Evolutionary conservation across 164 flowering plant species (phyloP).

Genomic region (Tetrastigma voinierianum): DNA sequence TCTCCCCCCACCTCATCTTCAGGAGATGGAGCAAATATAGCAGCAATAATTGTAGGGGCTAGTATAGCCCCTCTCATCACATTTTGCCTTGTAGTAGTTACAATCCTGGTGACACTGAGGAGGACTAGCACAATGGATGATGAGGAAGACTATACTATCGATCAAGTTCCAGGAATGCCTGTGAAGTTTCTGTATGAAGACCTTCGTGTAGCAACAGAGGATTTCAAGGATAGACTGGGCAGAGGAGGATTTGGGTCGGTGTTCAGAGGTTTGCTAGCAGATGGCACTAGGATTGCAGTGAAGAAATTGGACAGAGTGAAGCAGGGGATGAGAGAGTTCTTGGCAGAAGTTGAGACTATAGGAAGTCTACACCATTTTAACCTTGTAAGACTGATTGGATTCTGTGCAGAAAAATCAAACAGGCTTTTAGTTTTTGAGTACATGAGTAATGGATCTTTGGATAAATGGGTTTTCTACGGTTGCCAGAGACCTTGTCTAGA

Average conservation of each 20-base stretch:
- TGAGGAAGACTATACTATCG: too few relatives aligned
- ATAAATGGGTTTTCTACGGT: neutral
- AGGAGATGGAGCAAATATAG: too few relatives aligned
- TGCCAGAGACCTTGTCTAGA: neutral
- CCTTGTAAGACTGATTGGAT: slow-evolving; percentile 28
- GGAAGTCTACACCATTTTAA: slow-evolving; percentile 9
- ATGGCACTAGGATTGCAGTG: slow-evolving; percentile 14
- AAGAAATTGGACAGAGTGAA: slow-evolving; percentile 9
- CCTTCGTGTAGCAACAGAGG: slow-evolving; percentile 8
- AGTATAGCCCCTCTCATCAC: too few relatives aligned
- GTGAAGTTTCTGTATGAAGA: slow-evolving; percentile 7
- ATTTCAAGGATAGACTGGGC: slow-evolving; percentile 16
- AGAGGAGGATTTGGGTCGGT: slow-evolving; percentile 17
- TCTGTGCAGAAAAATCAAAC: slow-evolving; percentile 35
- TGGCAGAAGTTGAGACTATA: slow-evolving; percentile 7
- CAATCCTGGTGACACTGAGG: too few relatives aligned
- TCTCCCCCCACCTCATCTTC: too few relatives aligned
- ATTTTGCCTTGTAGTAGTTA: too few relatives aligned
- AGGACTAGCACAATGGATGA: too few relatives aligned
- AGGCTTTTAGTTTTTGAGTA: slow-evolving; percentile 25
- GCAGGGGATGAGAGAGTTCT: slow-evolving; percentile 11
- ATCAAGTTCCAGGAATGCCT: neutral
- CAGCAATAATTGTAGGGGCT: too few relatives aligned
- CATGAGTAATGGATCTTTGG: slow-evolving; percentile 5
- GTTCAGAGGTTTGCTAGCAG: slow-evolving; percentile 1